A percentile compares a stretch with the other conserved stretches of the same genome.
These are phyloP conservation scores for Sphagnum contortum DNA, from an alignment of 225 moss, liverwort and hornwort genomes.

Conservation along the genomic window DNA sequence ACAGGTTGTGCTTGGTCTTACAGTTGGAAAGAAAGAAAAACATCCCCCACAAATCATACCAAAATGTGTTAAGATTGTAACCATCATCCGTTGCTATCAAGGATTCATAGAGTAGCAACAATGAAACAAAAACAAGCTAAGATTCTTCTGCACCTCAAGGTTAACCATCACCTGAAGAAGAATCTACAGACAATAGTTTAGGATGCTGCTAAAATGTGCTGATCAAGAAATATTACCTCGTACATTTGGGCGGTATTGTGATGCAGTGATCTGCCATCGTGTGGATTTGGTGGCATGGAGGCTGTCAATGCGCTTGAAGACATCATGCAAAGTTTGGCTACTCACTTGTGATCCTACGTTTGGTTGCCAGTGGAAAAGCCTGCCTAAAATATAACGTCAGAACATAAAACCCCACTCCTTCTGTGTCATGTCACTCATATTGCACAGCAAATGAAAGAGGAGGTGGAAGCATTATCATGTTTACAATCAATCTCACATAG, in stretches of 20 bases:
- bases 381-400: slow-evolving; percentile 6
- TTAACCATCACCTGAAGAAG: too few relatives aligned
- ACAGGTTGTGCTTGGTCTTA: slow-evolving; percentile 36
- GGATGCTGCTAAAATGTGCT: too few relatives aligned
- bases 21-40: background rate
- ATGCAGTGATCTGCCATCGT: slow-evolving; percentile 76
- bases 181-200: too few relatives aligned
- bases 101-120: background rate
- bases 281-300: slow-evolving; percentile 63
- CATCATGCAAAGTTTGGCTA: slow-evolving; percentile 81
- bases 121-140: background rate
- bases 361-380: slow-evolving; percentile 96
- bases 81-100: background rate
- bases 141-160: background rate
- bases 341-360: slow-evolving; percentile 53
- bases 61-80: background rate
- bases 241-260: slow-evolving; percentile 80
- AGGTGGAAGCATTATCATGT: too few relatives aligned
- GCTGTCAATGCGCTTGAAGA: slow-evolving; percentile 73
- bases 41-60: background rate
- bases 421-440: too few relatives aligned
- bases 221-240: slow-evolving; percentile 34
- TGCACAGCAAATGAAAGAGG: too few relatives aligned
- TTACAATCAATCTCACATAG: too few relatives aligned
- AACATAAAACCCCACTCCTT: too few relatives aligned